Evolutionary conservation across 2,329 filamentous ascomycete species (phyloP).

Genomic region (Capronia americana): DNA sequence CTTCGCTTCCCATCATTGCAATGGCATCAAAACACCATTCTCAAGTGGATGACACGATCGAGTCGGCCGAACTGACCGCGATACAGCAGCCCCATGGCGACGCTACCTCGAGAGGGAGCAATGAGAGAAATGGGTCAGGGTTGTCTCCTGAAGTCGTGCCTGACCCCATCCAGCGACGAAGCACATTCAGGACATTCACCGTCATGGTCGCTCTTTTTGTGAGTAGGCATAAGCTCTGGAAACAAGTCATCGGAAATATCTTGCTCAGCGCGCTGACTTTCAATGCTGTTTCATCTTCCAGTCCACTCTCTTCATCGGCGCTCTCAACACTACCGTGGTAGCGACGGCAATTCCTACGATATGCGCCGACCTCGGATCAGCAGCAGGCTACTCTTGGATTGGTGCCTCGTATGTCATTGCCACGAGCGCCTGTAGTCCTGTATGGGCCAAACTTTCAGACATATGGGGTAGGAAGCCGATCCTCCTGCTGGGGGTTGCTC

Average conservation of each 20-base stretch:
- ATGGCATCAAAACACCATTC: background rate
- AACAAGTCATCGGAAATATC: background rate
- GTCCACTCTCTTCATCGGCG: conserved; percentile 62
- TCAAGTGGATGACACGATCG: background rate
- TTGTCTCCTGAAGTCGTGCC: background rate
- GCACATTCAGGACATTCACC: conserved; percentile 39
- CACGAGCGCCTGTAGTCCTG: conserved; percentile 56
- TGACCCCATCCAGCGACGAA: conserved; percentile 26
- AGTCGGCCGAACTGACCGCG: background rate
- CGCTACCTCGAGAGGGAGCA: no score
- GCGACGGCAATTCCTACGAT: conserved; percentile 55
- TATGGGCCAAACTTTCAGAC: conserved; percentile 70
- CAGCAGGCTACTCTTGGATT: conserved; percentile 56
- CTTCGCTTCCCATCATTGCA: background rate
- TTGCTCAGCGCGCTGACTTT: background rate
- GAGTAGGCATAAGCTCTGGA: conserved; percentile 22
- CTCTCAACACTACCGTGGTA: conserved; percentile 62
- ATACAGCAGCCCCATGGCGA: background rate
- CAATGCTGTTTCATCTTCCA: background rate
- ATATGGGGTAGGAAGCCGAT: conserved; percentile 71
- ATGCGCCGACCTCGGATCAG: conserved; percentile 49
- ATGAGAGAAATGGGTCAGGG: background rate
- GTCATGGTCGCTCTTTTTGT: conserved; percentile 43
- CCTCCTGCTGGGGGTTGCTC: conserved; percentile 57
- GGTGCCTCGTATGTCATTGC: conserved; percentile 54